phyloP scores from a whole-genome alignment of 768 basidiomycete species.

The Galerina sulciceps region DNA sequence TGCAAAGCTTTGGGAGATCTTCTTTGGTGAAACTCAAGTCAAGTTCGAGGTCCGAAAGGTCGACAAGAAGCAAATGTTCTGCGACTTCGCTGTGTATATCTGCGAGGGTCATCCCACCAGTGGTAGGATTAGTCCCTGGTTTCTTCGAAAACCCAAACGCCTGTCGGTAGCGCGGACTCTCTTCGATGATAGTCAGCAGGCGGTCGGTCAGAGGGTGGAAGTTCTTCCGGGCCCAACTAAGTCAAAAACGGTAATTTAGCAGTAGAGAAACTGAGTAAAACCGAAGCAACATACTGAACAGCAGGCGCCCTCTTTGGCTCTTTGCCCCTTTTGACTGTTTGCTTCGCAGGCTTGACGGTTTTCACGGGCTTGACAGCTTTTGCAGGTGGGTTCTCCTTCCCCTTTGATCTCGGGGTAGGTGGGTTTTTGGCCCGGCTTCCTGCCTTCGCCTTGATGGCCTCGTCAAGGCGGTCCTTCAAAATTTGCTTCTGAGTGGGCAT shows the following conservation, averaged over 20 bases:
- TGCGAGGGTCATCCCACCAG: constrained; percentile 3
- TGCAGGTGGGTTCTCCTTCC: neutral
- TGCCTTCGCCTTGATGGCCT: too few relatives aligned
- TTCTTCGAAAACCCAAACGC: constrained; percentile 25
- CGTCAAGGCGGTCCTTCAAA: too few relatives aligned
- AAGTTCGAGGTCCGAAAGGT: neutral
- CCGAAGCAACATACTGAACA: neutral
- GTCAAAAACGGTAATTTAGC: neutral
- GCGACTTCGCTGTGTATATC: too few relatives aligned
- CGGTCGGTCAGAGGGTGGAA: constrained; percentile 16
- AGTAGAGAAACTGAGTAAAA: neutral
- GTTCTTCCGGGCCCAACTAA: neutral
- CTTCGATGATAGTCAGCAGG: constrained; percentile 24
- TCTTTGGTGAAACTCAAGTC: neutral
- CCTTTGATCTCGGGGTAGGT: too few relatives aligned
- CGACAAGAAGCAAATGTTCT: neutral
- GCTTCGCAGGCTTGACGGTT: neutral
- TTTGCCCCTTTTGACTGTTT: neutral
- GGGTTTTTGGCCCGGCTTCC: too few relatives aligned
- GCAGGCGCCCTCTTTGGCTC: neutral
- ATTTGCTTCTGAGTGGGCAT: neutral
- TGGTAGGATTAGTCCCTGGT: neutral
- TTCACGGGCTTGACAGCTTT: neutral
- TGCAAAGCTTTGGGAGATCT: neutral
- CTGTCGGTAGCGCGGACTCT: constrained; percentile 17